These are phyloP conservation scores for Murraya koenigii DNA, from an alignment of 345 rosid species.

Conservation along the genomic window DNA sequence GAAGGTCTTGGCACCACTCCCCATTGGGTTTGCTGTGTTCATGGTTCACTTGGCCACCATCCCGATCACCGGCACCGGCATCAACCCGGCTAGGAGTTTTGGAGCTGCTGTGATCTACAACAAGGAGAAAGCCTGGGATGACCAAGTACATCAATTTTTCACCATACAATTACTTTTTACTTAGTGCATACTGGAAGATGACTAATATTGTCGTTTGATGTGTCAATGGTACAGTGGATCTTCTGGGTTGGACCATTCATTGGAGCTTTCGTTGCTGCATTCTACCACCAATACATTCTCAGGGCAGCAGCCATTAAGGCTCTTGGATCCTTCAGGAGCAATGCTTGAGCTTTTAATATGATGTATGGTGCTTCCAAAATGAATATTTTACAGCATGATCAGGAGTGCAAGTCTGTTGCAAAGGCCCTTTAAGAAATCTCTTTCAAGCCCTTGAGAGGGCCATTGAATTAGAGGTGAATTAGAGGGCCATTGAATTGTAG, in stretches of 20 bases:
- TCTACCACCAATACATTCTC: constrained; percentile 73
- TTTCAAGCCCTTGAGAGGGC: background rate
- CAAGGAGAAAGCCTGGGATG: constrained; percentile 84
- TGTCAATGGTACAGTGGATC: constrained; percentile 57
- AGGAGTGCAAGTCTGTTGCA: constrained; percentile 17
- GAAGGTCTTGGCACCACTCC: constrained; percentile 94
- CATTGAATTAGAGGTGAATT: background rate
- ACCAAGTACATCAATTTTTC: constrained; percentile 48
- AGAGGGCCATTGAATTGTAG: constrained; percentile 37
- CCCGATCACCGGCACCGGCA: constrained; percentile 91
- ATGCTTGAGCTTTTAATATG: constrained; percentile 33
- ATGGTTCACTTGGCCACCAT: constrained; percentile 95
- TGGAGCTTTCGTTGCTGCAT: constrained; percentile 78
- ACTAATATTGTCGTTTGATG: background rate
- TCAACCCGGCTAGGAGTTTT: constrained; percentile 95
- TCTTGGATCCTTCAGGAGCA: constrained; percentile 86
- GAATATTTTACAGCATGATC: constrained; percentile 16
- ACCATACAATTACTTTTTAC: background rate
- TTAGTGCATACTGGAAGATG: background rate
- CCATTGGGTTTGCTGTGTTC: constrained; percentile 95
- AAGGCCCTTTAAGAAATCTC: constrained; percentile 19
- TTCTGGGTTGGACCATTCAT: constrained; percentile 97
- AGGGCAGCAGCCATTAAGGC: constrained; percentile 80
- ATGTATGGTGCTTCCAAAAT: constrained; percentile 7
- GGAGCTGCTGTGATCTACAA: constrained; percentile 92